These are phyloP conservation scores for Kwoniella shivajii DNA, from an alignment of 1,284 basidiomycete species.

Conservation along the genomic window DNA sequence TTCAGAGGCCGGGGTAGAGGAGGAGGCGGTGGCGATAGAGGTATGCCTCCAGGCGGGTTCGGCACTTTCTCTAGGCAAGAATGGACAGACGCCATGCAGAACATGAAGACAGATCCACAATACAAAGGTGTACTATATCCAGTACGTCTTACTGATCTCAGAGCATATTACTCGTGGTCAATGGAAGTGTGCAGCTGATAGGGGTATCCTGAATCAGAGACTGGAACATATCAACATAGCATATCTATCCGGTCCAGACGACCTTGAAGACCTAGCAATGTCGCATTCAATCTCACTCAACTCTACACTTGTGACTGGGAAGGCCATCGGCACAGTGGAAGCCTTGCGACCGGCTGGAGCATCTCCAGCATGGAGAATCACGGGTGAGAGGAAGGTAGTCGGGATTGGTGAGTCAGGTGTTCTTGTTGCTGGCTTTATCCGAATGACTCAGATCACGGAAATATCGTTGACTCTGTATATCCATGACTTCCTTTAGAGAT, in stretches of 20 bases:
- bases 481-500: constrained; percentile 39
- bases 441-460: not conserved
- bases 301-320: constrained; percentile 26
- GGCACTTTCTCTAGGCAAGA: constrained; percentile 18
- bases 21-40: constrained; percentile 20
- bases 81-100: constrained; percentile 19
- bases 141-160: constrained; percentile 27
- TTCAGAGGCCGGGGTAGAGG: constrained; percentile 31
- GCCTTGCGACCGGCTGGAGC: not conserved
- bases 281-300: constrained; percentile 26
- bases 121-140: constrained; percentile 47
- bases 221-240: too few species aligned
- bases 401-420: constrained; percentile 41
- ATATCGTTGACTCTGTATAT: not conserved
- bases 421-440: not conserved
- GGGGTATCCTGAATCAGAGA: too few species aligned
- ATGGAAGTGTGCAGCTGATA: not conserved
- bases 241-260: constrained; percentile 30
- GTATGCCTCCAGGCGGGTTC: constrained; percentile 21
- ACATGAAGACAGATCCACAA: constrained; percentile 12
- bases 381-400: constrained; percentile 41
- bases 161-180: not conserved
- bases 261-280: constrained; percentile 27
- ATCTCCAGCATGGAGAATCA: constrained; percentile 43
- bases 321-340: not conserved